phyloP scores from a whole-genome alignment of 176 grass and related monocot species.

The Oryza officinalis region DNA sequence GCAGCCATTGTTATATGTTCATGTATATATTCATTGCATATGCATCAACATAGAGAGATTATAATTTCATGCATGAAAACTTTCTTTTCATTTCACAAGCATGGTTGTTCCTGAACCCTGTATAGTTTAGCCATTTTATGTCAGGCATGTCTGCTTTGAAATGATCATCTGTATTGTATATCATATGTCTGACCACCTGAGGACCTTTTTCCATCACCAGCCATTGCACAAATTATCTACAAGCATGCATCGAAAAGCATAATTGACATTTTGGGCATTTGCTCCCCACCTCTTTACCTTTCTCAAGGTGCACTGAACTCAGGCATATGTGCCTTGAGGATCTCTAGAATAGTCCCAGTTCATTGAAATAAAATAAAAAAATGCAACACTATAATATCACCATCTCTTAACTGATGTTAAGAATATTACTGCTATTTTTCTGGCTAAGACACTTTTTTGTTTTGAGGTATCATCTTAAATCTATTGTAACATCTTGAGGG shows the following conservation, averaged over 20 bases:
- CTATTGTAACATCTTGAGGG: neutral
- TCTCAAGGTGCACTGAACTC: neutral
- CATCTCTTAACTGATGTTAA: constrained; percentile 3
- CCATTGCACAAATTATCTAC: neutral
- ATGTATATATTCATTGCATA: neutral
- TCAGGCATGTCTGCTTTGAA: neutral
- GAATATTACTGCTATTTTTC: neutral
- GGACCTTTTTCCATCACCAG: neutral
- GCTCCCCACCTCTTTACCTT: too few relatives aligned
- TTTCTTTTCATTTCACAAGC: neutral
- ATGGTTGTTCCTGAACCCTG: neutral
- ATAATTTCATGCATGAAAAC: neutral
- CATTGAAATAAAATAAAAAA: constrained; percentile 9
- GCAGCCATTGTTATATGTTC: neutral
- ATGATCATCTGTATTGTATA: constrained; percentile 1
- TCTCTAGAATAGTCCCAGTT: neutral
- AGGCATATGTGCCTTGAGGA: constrained; percentile 1
- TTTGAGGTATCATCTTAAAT: constrained; percentile 1
- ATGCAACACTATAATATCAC: constrained; percentile 8
- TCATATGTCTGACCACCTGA: neutral
- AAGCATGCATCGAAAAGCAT: constrained; percentile 18
- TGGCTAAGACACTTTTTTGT: neutral
- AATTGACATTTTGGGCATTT: neutral
- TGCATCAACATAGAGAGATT: neutral
- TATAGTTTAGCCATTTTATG: neutral